Evolutionary conservation across 305 asterid species (phyloP).

Genomic region (Rubia balearica): DNA sequence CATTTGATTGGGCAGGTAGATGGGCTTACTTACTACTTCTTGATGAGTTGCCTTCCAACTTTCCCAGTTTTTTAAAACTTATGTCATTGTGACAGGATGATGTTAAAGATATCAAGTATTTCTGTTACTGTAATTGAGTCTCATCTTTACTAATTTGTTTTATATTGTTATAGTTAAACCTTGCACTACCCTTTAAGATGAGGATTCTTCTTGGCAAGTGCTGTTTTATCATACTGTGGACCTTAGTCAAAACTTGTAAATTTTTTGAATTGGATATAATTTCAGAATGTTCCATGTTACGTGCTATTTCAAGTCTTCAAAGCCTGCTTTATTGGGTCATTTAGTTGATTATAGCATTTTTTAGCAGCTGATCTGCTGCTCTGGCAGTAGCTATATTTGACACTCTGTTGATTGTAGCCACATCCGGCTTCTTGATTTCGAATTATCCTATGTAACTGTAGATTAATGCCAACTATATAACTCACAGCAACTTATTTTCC

Average conservation of each 20-base stretch:
- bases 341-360: not conserved
- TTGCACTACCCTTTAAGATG: not conserved
- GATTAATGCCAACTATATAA: not conserved
- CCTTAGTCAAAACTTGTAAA: not conserved
- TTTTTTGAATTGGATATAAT: not conserved
- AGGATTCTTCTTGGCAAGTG: not conserved
- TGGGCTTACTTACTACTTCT: not conserved
- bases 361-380: not conserved
- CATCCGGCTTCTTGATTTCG: not conserved
- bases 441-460: not conserved
- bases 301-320: not conserved
- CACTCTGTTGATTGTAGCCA: not conserved
- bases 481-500: slow-evolving; percentile 4
- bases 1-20: not conserved
- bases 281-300: not conserved
- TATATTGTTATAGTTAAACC: not conserved
- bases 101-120: not conserved
- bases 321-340: not conserved
- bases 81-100: not conserved
- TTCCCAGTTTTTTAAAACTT: not conserved
- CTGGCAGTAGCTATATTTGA: not conserved
- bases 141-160: not conserved
- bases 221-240: not conserved
- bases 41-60: not conserved
- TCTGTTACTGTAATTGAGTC: not conserved